phyloP scores from a whole-genome alignment of 768 basidiomycete genomes.

The Leccinellum luteum region DNA sequence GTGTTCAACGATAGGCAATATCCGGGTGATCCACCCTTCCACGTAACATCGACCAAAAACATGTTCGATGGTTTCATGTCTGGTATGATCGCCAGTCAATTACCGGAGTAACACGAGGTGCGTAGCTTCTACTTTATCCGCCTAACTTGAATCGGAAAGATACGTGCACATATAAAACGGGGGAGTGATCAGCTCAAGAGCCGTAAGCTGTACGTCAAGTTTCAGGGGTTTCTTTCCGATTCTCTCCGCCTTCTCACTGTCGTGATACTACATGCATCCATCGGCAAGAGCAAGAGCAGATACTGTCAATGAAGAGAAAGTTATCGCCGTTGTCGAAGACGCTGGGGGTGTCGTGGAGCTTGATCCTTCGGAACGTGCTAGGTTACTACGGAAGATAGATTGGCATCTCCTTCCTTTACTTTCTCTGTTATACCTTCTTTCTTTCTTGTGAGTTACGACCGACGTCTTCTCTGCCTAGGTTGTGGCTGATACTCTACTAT shows the following conservation, averaged over 20 bases:
- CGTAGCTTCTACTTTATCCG: not conserved
- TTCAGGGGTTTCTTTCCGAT: not conserved
- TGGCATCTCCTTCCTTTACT: constrained; percentile 20
- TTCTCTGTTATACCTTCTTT: constrained; percentile 15
- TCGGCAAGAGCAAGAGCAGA: not conserved
- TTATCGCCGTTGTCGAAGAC: not conserved
- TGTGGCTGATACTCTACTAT: not conserved
- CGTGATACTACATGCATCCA: not conserved
- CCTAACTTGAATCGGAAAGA: not conserved
- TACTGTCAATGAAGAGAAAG: not conserved
- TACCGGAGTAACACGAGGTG: not conserved
- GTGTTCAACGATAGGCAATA: not conserved
- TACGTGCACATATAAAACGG: not conserved
- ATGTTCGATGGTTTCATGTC: not conserved
- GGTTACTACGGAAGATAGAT: constrained; percentile 17
- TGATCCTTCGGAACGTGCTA: not conserved
- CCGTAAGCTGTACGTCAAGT: not conserved
- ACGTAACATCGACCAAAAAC: not conserved
- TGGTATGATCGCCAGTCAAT: not conserved
- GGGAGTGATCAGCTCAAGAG: not conserved
- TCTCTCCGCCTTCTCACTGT: not conserved
- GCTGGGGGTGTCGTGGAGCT: not conserved
- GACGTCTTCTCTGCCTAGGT: not conserved
- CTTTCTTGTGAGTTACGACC: constrained; percentile 14
- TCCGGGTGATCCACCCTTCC: not conserved